Percentiles rank a stretch among this genome's conserved stretches.
Evolutionary conservation across 352 stramenopile species (phyloP).

Genomic region (Phytophthora kernoviae): DNA sequence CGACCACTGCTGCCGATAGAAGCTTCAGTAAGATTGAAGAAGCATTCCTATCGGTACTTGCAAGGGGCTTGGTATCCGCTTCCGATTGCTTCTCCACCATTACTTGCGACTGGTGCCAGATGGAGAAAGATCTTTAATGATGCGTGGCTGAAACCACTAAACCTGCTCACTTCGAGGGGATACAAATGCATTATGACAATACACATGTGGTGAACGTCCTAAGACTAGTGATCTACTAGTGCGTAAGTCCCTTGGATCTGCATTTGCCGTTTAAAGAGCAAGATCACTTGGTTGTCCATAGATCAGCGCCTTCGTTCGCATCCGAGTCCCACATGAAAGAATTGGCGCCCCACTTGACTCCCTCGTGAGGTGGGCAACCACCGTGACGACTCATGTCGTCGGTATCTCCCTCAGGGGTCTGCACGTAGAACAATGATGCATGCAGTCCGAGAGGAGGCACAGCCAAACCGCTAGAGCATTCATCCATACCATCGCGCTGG

Average conservation of each 20-base stretch:
- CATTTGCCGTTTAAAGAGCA: constrained; percentile 3
- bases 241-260: no score
- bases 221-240: no score
- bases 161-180: no score
- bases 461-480: constrained; percentile 78
- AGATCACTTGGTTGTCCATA: constrained; percentile 80
- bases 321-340: constrained; percentile 90
- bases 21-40: no score
- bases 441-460: constrained; percentile 74
- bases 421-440: constrained; percentile 85
- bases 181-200: no score
- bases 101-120: no score
- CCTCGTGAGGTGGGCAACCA: constrained; percentile 83
- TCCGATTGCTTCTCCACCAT: no score
- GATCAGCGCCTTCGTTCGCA: constrained; percentile 75
- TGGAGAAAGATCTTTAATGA: no score
- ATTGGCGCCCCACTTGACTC: constrained; percentile 87
- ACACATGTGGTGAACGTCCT: no score
- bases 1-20: constrained; percentile 27
- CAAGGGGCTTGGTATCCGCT: no score
- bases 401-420: constrained; percentile 75
- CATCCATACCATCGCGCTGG: constrained; percentile 74
- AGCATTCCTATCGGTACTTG: no score
- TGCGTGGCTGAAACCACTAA: no score
- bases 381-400: constrained; percentile 84